Evolutionary conservation across 345 rosid genomes (phyloP), one percentile per base, ranked within the genome.

Genomic region (Eucalyptus fibrosa): DNA sequence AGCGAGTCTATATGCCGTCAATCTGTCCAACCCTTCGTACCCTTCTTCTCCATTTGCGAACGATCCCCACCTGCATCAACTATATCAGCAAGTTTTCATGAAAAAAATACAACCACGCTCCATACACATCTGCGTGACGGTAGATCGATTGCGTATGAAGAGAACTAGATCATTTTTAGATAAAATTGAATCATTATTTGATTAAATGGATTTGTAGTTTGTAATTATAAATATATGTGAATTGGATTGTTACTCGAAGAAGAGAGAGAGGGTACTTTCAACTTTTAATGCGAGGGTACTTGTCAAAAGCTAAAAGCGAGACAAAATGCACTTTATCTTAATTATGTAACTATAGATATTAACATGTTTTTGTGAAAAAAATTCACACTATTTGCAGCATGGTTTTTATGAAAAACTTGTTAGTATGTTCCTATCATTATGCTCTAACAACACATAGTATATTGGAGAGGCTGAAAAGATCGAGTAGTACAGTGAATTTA

Each of bases 401-500:
- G 37, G 44, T 34, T 72, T 69, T 34, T 14, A 34, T 18, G 44
- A 34, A 72, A 34, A 18, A 72, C 44, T 72, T 19, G 26, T 10
- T 19, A 72, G 82, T 34, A 72, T 34, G 82, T 72, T 34, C 40
- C 21, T 34, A 72, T 34, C 44, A 18, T 34, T 72, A 37, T 72
- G 82, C 82, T 18, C 21, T 34, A 69, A 72, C 45, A 19, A 10
- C 45, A 37, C 83, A 19, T 37, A 11, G 83, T 40, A 37, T 21
- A 77, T 40, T 37, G 47, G 83, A 77, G 47, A 32, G 37, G 32
- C 6, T 16, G 32, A 26, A n/a, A 32, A 65, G 50, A 15, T 8
- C 7, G 26, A 60, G 8, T 90, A 94, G 93, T 90, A 98, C 96
- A 97, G 92, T 44, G 98, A 90, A 85, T 95, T 97, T 91, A 95